phyloP scores from a whole-genome alignment of 2,329 filamentous ascomycete species.

The Pseudogymnoascus sp. region DNA sequence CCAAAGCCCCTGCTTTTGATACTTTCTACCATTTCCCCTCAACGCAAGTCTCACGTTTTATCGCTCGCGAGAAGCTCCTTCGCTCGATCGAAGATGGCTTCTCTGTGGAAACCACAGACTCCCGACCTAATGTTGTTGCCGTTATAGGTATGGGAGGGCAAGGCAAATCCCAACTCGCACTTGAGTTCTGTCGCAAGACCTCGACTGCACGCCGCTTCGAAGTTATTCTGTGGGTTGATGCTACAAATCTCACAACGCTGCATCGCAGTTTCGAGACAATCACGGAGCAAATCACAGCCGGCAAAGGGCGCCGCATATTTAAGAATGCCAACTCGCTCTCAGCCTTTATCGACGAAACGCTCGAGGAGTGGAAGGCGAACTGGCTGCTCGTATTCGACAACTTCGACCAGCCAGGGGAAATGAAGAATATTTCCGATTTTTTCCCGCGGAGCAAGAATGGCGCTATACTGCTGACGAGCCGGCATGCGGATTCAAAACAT shows the following conservation, averaged over 20 bases:
- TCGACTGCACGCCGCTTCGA: conserved; percentile 10
- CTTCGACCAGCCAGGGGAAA: conserved; percentile 12
- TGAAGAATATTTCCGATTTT: conserved; percentile 8
- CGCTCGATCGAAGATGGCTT: conserved; percentile 14
- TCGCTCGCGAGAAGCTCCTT: conserved; percentile 19
- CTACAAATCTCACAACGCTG: conserved; percentile 15
- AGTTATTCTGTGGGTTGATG: conserved; percentile 19
- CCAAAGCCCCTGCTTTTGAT: background rate
- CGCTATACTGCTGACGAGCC: conserved; percentile 15
- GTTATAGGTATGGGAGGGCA: conserved; percentile 20
- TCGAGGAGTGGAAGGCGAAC: background rate
- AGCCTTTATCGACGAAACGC: background rate
- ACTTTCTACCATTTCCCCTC: background rate
- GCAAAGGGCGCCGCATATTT: background rate
- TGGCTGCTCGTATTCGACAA: conserved; percentile 16
- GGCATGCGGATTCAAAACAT: conserved; percentile 12
- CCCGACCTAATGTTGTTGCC: conserved; percentile 15
- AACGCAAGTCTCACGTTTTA: conserved; percentile 10
- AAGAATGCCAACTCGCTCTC: background rate
- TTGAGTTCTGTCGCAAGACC: conserved; percentile 17
- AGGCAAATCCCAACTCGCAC: conserved; percentile 23
- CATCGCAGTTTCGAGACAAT: conserved; percentile 17
- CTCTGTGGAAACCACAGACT: background rate
- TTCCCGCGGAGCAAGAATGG: conserved; percentile 4
- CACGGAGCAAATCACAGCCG: conserved; percentile 10